Percentiles rank a stretch among this genome's conserved stretches.
Conservation (phyloP, 225 moss, liverwort and hornwort genomes). For the Bryoerythrophyllum caledonicum region DNA sequence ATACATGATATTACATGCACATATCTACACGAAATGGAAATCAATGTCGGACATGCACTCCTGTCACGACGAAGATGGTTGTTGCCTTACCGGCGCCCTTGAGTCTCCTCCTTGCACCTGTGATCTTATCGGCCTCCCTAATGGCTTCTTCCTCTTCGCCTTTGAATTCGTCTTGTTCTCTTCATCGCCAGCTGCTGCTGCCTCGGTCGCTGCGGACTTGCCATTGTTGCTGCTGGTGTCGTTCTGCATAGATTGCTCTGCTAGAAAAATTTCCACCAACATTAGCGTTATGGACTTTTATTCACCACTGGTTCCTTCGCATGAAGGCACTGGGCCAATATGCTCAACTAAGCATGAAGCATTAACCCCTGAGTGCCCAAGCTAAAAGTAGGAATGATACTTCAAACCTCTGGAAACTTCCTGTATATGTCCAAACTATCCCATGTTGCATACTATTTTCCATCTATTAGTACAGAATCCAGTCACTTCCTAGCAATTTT, state of each 20-base stretch:
- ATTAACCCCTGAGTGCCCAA: no score
- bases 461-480: no score
- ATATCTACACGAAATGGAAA: constrained; percentile 6
- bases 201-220: neutral
- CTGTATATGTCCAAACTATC: no score
- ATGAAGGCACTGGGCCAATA: neutral
- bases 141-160: constrained; percentile 23
- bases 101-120: constrained; percentile 20
- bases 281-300: neutral
- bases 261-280: neutral
- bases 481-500: no score
- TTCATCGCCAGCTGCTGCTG: constrained; percentile 8
- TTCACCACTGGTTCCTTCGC: neutral
- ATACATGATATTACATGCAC: neutral
- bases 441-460: no score
- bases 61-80: constrained; percentile 1
- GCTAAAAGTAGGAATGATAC: no score
- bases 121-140: constrained; percentile 14
- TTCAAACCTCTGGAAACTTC: no score
- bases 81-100: neutral
- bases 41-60: neutral
- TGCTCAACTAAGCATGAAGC: neutral
- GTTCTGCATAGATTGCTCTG: neutral
- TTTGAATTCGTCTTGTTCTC: constrained; percentile 18
- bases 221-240: neutral